Conservation (phyloP, 352 stramenopile genomes). For the Phytophthora hibernalis region DNA sequence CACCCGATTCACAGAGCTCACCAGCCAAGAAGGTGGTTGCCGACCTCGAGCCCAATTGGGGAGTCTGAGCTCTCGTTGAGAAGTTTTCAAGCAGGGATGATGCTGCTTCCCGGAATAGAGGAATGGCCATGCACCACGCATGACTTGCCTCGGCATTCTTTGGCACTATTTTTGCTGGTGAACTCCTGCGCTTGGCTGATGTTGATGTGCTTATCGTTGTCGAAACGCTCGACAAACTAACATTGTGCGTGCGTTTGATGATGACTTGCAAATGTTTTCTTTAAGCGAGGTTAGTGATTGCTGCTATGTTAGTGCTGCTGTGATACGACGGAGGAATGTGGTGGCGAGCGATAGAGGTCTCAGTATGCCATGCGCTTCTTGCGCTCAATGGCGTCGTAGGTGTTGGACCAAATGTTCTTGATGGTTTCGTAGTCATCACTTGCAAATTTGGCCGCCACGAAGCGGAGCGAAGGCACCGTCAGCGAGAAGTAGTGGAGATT, state of each 20-base stretch:
- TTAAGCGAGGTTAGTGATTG: slow-evolving; percentile 3
- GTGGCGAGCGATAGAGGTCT: slow-evolving; percentile 8
- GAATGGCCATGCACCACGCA: slow-evolving; percentile 7
- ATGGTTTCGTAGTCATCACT: slow-evolving; percentile 85
- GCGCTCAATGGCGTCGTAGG: slow-evolving; percentile 83
- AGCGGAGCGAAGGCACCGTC: slow-evolving; percentile 80
- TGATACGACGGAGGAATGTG: slow-evolving; percentile 16
- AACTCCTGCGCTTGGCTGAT: not conserved
- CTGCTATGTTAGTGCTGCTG: slow-evolving; percentile 10
- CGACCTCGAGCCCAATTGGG: slow-evolving; percentile 29
- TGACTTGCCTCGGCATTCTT: slow-evolving; percentile 14
- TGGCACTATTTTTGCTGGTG: slow-evolving; percentile 35
- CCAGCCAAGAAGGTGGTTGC: slow-evolving; percentile 11
- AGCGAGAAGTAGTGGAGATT: slow-evolving; percentile 89
- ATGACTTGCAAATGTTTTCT: slow-evolving; percentile 9
- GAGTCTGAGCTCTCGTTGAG: slow-evolving; percentile 18
- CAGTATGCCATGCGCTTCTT: slow-evolving; percentile 77
- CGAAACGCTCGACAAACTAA: not conserved
- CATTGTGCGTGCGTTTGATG: not conserved
- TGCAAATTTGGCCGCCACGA: slow-evolving; percentile 84
- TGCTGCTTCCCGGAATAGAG: slow-evolving; percentile 33
- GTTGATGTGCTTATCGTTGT: slow-evolving; percentile 11
- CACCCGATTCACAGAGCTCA: slow-evolving; percentile 4
- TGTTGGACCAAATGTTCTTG: slow-evolving; percentile 85
- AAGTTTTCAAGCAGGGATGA: slow-evolving; percentile 15